phyloP scores from a whole-genome alignment of 495 filamentous ascomycete genomes.

The Aspergillus saccharolyticus region DNA sequence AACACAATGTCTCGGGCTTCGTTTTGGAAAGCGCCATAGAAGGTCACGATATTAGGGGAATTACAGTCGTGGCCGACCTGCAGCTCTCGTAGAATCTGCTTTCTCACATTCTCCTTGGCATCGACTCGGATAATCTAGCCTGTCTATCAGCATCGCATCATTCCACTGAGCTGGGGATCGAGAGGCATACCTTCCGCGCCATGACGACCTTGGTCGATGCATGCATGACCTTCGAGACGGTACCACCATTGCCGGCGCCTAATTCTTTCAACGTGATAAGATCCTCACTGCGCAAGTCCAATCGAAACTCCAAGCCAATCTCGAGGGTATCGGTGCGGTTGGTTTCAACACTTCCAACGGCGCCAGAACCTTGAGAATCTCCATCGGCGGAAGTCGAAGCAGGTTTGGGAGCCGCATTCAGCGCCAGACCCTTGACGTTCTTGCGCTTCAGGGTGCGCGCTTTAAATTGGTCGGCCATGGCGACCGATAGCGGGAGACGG shows the following conservation, averaged over 20 bases:
- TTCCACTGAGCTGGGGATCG: not conserved
- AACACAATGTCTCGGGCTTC: conserved; percentile 94
- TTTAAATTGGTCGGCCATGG: conserved; percentile 82
- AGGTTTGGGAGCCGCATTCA: conserved; percentile 64
- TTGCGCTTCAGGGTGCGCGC: conserved; percentile 93
- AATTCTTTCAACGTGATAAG: conserved; percentile 89
- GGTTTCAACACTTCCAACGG: conserved; percentile 53
- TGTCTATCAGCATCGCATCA: conserved; percentile 11
- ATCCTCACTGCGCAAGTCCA: conserved; percentile 89
- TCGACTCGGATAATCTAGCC: conserved; percentile 92
- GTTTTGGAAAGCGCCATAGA: conserved; percentile 95
- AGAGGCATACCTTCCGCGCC: conserved; percentile 79
- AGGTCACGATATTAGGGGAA: conserved; percentile 91
- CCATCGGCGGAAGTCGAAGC: conserved; percentile 51
- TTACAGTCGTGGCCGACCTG: conserved; percentile 98
- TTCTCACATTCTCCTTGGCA: conserved; percentile 91
- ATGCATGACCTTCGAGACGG: conserved; percentile 96
- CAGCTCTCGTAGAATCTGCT: conserved; percentile 91
- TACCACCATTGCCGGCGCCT: conserved; percentile 93
- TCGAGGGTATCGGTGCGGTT: conserved; percentile 75
- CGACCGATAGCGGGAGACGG: conserved; percentile 12
- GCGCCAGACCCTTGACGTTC: conserved; percentile 91
- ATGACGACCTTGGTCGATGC: conserved; percentile 91
- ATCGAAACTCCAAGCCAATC: conserved; percentile 92
- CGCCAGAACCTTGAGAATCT: conserved; percentile 56